Evolutionary conservation across 805 yeast genomes (phyloP).

Genomic region (Cyberlindnera xishuangbannaensis): DNA sequence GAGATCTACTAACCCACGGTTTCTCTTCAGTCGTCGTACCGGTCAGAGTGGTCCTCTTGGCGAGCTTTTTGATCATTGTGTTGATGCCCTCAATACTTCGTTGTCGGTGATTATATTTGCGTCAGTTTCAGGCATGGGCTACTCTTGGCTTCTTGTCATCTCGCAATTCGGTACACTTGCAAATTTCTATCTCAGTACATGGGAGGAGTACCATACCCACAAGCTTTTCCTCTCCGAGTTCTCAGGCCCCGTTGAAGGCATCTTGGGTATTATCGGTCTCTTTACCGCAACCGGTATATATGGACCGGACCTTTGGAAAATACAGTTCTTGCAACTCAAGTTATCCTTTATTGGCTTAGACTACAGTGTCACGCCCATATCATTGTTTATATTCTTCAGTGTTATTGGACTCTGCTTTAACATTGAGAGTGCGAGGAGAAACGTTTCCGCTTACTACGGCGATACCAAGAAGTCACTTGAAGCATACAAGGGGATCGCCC

Average conservation of each 20-base stretch:
- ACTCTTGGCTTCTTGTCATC: conserved; percentile 51
- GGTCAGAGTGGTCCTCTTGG: conserved; percentile 96
- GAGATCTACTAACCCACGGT: not conserved
- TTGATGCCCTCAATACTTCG: conserved; percentile 71
- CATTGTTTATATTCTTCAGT: conserved; percentile 45
- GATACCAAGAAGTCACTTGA: conserved; percentile 22
- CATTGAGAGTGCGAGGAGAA: conserved; percentile 59
- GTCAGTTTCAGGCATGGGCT: conserved; percentile 74
- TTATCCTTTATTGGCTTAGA: conserved; percentile 14
- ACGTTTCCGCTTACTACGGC: conserved; percentile 45
- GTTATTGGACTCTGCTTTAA: conserved; percentile 54
- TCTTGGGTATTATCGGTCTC: conserved; percentile 51
- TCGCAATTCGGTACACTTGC: conserved; percentile 70
- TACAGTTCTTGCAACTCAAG: conserved; percentile 33
- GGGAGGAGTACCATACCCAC: conserved; percentile 95
- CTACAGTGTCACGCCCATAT: conserved; percentile 32
- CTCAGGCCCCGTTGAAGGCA: conserved; percentile 96
- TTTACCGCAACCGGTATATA: conserved; percentile 57
- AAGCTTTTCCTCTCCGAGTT: conserved; percentile 68
- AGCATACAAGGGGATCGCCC: conserved; percentile 55
- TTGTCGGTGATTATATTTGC: conserved; percentile 69
- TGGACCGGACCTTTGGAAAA: conserved; percentile 69
- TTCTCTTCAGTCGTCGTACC: conserved; percentile 69
- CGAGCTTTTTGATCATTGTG: conserved; percentile 89
- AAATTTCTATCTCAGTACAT: conserved; percentile 84